Evolutionary conservation across 352 stramenopile species (phyloP).

Genomic region (Pythium sp.): DNA sequence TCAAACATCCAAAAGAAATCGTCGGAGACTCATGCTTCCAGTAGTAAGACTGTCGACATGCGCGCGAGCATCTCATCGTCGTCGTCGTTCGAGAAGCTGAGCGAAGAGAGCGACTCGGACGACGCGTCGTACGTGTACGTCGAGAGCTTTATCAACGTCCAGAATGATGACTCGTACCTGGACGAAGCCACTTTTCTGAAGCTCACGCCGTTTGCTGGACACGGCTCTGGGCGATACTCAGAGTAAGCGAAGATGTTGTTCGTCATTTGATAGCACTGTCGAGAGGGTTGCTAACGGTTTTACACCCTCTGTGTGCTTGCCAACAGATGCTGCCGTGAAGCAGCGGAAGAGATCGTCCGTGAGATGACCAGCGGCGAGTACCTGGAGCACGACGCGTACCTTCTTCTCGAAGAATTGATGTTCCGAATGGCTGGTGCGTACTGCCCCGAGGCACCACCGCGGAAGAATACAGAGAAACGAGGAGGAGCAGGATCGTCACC

Average conservation of each 20-base stretch:
- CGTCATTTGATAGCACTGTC: not conserved
- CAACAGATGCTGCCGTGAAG: constrained; percentile 50
- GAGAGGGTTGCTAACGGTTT: not conserved
- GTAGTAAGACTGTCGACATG: constrained; percentile 9
- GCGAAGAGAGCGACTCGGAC: constrained; percentile 36
- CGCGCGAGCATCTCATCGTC: constrained; percentile 6
- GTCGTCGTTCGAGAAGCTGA: constrained; percentile 25
- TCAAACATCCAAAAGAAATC: not conserved
- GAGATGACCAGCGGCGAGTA: constrained; percentile 43
- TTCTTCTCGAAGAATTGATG: constrained; percentile 71
- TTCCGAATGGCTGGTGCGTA: constrained; percentile 69
- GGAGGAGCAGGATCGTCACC: not conserved
- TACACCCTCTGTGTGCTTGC: not conserved
- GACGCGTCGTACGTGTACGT: constrained; percentile 72
- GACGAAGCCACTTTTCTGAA: constrained; percentile 39
- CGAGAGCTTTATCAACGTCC: constrained; percentile 58
- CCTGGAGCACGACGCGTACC: constrained; percentile 68
- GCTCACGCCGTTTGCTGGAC: constrained; percentile 43
- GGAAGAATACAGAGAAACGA: constrained; percentile 4
- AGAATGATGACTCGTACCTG: constrained; percentile 30
- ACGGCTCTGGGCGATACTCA: constrained; percentile 36
- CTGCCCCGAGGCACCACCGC: constrained; percentile 37
- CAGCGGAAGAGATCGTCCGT: constrained; percentile 45
- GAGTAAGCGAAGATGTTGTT: constrained; percentile 31
- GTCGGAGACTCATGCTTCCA: not conserved